Conservation (phyloP, 176 grass and related monocot genomes). For the Tillandsia fasciculata region DNA sequence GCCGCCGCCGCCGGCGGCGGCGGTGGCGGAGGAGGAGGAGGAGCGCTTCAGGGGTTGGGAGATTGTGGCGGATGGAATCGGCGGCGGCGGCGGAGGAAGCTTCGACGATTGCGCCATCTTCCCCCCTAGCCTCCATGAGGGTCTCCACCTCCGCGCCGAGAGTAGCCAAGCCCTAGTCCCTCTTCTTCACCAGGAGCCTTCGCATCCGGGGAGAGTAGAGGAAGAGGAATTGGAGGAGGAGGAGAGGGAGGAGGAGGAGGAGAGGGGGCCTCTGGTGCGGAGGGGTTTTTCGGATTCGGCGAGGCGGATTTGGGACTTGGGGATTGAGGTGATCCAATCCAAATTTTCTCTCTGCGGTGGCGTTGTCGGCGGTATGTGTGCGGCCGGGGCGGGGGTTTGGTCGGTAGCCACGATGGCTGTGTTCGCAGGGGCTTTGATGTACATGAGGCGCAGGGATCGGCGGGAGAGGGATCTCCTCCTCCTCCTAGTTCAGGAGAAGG, state of each 20-base stretch:
- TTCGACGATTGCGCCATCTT: slow-evolving; percentile 30
- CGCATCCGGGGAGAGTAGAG: not conserved
- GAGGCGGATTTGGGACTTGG: slow-evolving; percentile 19
- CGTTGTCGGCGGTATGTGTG: not conserved
- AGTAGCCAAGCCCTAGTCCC: slow-evolving; percentile 5
- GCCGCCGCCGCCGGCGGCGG: not conserved
- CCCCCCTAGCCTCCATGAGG: slow-evolving; percentile 38
- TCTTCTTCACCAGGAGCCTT: not conserved
- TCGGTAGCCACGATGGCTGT: slow-evolving; percentile 23
- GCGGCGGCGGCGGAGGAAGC: no score
- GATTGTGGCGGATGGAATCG: not conserved
- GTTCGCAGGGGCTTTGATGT: slow-evolving; percentile 23
- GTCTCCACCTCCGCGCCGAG: slow-evolving; percentile 16
- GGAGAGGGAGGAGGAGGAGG: slow-evolving; percentile 6
- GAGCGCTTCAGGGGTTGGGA: slow-evolving; percentile 14
- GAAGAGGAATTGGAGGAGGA: slow-evolving; percentile 3
- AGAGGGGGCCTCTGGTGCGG: not conserved
- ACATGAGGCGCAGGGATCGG: slow-evolving; percentile 32
- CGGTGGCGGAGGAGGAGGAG: not conserved
- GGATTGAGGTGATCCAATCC: slow-evolving; percentile 26
- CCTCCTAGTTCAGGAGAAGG: slow-evolving; percentile 44
- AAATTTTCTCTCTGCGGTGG: slow-evolving; percentile 16
- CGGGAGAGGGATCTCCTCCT: slow-evolving; percentile 41
- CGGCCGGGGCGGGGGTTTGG: slow-evolving; percentile 14
- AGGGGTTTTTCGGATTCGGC: slow-evolving; percentile 19